These are phyloP conservation scores for Anthracocystis panici-leucophaei DNA, from an alignment of 1,284 basidiomycete species.

Conservation along the genomic window DNA sequence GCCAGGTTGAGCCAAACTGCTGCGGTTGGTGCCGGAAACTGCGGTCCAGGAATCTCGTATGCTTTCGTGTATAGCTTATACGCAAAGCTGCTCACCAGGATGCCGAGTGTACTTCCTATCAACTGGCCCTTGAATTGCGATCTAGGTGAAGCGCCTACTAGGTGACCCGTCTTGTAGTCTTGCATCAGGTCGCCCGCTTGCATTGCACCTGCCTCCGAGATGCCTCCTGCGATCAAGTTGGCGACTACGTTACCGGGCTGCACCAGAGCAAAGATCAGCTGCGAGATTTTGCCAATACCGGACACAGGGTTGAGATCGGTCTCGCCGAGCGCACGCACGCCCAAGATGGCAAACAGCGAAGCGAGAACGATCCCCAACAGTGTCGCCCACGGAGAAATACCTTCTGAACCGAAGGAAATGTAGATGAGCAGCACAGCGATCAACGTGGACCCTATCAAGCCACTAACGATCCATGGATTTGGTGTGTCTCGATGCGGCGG, in stretches of 20 bases:
- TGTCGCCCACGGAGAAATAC: constrained; percentile 94
- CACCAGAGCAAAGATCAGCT: constrained; percentile 91
- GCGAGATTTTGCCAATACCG: constrained; percentile 92
- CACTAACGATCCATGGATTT: constrained; percentile 79
- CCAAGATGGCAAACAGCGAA: constrained; percentile 84
- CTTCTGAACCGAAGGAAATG: constrained; percentile 86
- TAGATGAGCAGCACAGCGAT: constrained; percentile 84
- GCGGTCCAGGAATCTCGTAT: constrained; percentile 81
- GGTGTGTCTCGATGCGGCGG: constrained; percentile 85
- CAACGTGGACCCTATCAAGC: constrained; percentile 77
- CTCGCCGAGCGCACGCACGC: constrained; percentile 64
- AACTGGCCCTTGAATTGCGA: constrained; percentile 70
- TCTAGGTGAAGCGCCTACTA: constrained; percentile 74
- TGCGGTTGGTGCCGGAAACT: constrained; percentile 92
- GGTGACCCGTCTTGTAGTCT: constrained; percentile 93
- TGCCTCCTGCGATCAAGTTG: constrained; percentile 94
- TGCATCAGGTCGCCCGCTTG: constrained; percentile 99
- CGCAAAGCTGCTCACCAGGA: constrained; percentile 87
- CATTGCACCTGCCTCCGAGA: constrained; percentile 94
- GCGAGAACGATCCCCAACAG: constrained; percentile 85
- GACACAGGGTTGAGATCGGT: constrained; percentile 74
- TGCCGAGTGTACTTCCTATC: constrained; percentile 76
- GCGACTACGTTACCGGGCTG: constrained; percentile 89
- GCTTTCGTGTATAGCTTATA: constrained; percentile 88
- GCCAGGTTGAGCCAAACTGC: constrained; percentile 86